A percentile compares a stretch with the other conserved stretches of the same genome.
These are phyloP conservation scores for Crepidotus variabilis DNA, from an alignment of 768 basidiomycete genomes.

Conservation along the genomic window DNA sequence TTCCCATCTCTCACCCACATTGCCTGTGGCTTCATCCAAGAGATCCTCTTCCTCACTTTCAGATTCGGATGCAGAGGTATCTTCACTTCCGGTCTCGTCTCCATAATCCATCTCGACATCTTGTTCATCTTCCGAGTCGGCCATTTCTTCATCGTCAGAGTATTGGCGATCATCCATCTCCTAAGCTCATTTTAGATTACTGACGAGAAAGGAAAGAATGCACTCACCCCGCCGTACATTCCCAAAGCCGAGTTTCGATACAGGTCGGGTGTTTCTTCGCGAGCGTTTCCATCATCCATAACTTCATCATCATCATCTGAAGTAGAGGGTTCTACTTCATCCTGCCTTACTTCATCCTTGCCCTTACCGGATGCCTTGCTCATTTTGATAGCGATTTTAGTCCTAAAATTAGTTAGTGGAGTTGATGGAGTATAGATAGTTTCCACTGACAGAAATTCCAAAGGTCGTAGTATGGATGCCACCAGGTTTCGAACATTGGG, in stretches of 20 bases:
- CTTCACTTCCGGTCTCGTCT: conserved; percentile 79
- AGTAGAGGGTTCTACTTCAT: conserved; percentile 44
- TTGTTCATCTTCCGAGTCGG: conserved; percentile 77
- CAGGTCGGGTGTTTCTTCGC: conserved; percentile 87
- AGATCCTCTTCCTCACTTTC: conserved; percentile 59
- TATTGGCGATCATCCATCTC: conserved; percentile 84
- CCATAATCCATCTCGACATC: conserved; percentile 88
- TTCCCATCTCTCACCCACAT: conserved; percentile 61
- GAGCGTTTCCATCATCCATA: conserved; percentile 42
- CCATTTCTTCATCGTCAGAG: conserved; percentile 70
- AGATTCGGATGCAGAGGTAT: conserved; percentile 73
- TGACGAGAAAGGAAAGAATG: conserved; percentile 1
- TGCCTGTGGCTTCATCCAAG: conserved; percentile 52
- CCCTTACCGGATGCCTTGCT: conserved; percentile 69
- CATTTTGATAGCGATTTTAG: conserved; percentile 99
- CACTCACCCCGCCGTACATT: conserved; percentile 87
- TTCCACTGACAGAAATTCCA: conserved; percentile 78
- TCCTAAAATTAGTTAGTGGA: conserved; percentile 40
- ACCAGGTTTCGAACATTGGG: conserved; percentile 85
- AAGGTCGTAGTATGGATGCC: conserved; percentile 81
- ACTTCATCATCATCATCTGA: conserved; percentile 59
- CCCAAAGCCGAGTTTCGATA: conserved; percentile 96
- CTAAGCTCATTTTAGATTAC: conserved; percentile 32
- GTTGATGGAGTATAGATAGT: not conserved
- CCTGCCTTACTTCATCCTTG: conserved; percentile 56